Conservation (phyloP, 1,284 basidiomycete genomes). For the Mycena citricolor region DNA sequence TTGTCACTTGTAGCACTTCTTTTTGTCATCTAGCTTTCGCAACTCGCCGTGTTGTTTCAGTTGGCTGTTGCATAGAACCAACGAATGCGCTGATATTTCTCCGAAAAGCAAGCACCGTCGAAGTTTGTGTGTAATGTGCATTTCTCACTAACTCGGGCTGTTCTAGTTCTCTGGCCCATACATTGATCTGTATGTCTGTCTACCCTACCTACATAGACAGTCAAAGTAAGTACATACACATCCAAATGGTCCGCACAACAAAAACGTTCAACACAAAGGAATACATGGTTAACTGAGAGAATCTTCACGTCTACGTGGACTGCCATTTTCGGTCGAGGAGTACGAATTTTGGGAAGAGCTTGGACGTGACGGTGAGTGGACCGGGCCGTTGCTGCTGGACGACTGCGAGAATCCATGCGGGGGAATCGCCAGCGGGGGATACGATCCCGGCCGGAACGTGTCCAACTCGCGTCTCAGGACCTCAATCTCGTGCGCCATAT, state of each 20-base stretch:
- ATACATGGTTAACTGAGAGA: constrained; percentile 26
- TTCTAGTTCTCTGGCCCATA: too few relatives aligned
- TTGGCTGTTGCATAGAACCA: too few relatives aligned
- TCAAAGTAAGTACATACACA: constrained; percentile 19
- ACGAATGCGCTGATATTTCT: too few relatives aligned
- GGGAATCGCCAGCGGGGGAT: constrained; percentile 48
- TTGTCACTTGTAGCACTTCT: too few relatives aligned
- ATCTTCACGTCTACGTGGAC: constrained; percentile 32
- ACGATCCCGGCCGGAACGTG: constrained; percentile 53
- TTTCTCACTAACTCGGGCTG: too few relatives aligned
- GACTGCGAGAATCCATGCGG: too few relatives aligned
- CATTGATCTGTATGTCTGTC: too few relatives aligned
- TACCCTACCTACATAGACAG: constrained; percentile 19
- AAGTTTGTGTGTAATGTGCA: too few relatives aligned
- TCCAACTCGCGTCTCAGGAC: constrained; percentile 76
- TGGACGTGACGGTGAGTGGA: constrained; percentile 32
- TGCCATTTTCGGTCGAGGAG: constrained; percentile 30
- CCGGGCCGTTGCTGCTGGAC: constrained; percentile 44
- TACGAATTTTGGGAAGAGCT: constrained; percentile 35
- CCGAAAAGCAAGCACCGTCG: too few relatives aligned
- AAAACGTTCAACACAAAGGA: constrained; percentile 22
- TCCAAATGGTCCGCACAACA: constrained; percentile 9
- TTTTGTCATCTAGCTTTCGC: too few relatives aligned
- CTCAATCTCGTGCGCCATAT: constrained; percentile 78
- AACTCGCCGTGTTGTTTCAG: too few relatives aligned